These are phyloP conservation scores for Akanthomyces muscarius DNA, from an alignment of 2,329 filamentous ascomycete genomes.

Conservation along the genomic window DNA sequence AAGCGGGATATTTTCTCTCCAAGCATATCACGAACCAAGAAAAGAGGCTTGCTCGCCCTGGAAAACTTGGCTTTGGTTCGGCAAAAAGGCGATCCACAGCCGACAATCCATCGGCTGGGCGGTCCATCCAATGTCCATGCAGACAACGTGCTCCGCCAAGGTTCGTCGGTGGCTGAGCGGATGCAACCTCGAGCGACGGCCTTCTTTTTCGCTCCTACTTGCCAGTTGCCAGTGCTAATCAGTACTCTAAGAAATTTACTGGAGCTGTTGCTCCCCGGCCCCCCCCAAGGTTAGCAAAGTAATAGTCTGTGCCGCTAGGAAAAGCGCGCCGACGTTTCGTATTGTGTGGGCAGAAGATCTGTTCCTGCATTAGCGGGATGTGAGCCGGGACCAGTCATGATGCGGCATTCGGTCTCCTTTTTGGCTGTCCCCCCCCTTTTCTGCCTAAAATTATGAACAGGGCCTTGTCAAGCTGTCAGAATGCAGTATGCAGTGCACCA, in stretches of 20 bases:
- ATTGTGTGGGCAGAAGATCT: slow-evolving; percentile 15
- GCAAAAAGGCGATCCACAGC: not conserved
- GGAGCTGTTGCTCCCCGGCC: too few species aligned
- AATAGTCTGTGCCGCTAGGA: slow-evolving; percentile 8
- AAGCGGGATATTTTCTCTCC: too few species aligned
- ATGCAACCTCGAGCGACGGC: not conserved
- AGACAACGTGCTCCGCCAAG: not conserved
- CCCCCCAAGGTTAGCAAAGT: not conserved
- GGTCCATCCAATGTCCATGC: not conserved
- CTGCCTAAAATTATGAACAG: not conserved
- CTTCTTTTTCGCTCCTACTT: not conserved
- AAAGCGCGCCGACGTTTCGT: slow-evolving; percentile 11
- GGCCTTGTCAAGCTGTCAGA: not conserved
- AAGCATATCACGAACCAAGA: too few species aligned
- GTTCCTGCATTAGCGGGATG: slow-evolving; percentile 22
- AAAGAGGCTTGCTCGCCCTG: too few species aligned
- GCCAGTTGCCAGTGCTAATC: not conserved
- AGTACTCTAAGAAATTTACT: too few species aligned
- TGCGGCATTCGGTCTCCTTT: not conserved
- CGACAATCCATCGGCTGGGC: not conserved
- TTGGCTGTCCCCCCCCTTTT: not conserved
- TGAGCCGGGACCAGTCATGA: not conserved
- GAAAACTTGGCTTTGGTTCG: too few species aligned
- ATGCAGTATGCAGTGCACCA: not conserved
- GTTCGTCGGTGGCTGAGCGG: not conserved